Base-by-base conservation (phyloP, 352 stramenopile genomes). In the Phytopythium helicoides region DNA sequence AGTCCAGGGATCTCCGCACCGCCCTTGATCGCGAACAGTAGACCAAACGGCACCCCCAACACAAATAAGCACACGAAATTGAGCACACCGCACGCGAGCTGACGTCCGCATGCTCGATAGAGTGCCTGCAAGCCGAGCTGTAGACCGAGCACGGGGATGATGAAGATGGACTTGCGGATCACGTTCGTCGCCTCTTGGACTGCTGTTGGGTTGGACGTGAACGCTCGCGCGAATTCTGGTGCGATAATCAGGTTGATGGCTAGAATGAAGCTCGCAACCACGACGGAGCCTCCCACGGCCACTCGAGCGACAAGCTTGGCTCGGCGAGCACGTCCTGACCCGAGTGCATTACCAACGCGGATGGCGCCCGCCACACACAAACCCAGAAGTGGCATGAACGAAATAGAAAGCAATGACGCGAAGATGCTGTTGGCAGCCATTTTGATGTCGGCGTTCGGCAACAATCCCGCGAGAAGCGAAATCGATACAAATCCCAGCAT, bases 341-440 rank as follows among this genome's bases (percentile, higher is more conserved):
- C 64, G 11, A 68, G 49, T 8, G 68, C 58, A 34, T 74, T 77
- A 22, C 68, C 61, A 9, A 77, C 58, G 10, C 64, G 68, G 31
- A 74, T 64, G 45, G 68, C 65, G 11, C 60, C 62, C 10, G 60
- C 64, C 39, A 70, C 54, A 22, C 52, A 54, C 9, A 76, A 42
- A n/a, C 47, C 57, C 7, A 64, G 38, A 16, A 73, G 56, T 28
- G 66, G 56, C 63, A 73, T 60, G 47, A 68, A 58, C n/a, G 47
- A 58, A 11, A n/a, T n/a, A 3, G 56, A 56, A 31, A 66, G 45
- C 10, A 71, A 44, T 15, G 56, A 62, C 31, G 56, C 55, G 46
- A 71, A 68, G 54, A 71, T 73, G 45, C 61, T 53, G 38, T 73
- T 71, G 9, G 68, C 66, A 3, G 58, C 48, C 55, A 77, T 74